phyloP scores from a whole-genome alignment of 2,329 filamentous ascomycete species.

The Nemania abortiva region DNA sequence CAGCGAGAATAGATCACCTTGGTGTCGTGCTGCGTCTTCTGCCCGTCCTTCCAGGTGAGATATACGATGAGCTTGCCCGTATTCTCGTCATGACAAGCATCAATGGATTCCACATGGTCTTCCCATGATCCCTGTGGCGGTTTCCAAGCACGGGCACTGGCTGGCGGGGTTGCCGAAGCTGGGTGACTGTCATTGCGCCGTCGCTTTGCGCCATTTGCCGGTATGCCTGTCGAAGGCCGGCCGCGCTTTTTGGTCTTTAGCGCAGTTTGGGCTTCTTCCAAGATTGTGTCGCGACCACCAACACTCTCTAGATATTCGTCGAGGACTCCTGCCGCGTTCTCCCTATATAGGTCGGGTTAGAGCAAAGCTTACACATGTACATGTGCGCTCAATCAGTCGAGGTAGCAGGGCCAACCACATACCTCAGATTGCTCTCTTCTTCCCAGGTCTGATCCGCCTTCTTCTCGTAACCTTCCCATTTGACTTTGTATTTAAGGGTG shows the following conservation, averaged over 20 bases:
- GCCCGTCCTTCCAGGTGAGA: conserved; percentile 78
- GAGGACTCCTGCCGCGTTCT: conserved; percentile 70
- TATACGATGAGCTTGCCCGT: conserved; percentile 73
- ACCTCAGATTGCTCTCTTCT: conserved; percentile 76
- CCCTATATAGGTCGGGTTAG: conserved; percentile 54
- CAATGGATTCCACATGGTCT: conserved; percentile 75
- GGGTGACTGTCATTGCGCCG: conserved; percentile 65
- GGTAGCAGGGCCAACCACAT: conserved; percentile 44
- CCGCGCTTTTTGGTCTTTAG: conserved; percentile 69
- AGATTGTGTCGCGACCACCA: conserved; percentile 71
- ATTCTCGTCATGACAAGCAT: conserved; percentile 76
- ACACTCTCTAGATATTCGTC: conserved; percentile 72
- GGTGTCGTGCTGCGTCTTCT: conserved; percentile 80
- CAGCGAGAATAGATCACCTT: conserved; percentile 78
- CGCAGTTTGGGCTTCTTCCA: conserved; percentile 64
- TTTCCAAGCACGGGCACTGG: conserved; percentile 63
- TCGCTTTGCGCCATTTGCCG: conserved; percentile 59
- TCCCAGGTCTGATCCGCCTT: conserved; percentile 82
- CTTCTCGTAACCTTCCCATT: conserved; percentile 83
- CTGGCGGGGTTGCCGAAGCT: conserved; percentile 61
- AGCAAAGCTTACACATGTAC: background rate
- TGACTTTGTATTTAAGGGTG: conserved; percentile 74
- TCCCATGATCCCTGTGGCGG: conserved; percentile 83
- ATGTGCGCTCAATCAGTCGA: conserved; percentile 19
- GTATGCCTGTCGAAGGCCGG: conserved; percentile 57